These are phyloP conservation scores for Fusarium denticulatum DNA, from an alignment of 2,329 filamentous ascomycete genomes.

Conservation along the genomic window DNA sequence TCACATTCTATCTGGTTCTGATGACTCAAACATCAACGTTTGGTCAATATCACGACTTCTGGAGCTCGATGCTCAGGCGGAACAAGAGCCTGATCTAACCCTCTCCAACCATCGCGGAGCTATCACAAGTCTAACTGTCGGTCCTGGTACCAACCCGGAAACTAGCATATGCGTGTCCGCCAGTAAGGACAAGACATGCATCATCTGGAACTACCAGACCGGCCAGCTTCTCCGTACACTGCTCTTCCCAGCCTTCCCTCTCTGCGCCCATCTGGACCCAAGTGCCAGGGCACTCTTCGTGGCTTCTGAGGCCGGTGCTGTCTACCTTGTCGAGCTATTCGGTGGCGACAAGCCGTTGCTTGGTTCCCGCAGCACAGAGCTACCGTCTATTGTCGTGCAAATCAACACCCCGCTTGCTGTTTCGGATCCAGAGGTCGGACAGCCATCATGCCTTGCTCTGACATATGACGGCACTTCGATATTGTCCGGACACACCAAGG, in stretches of 20 bases:
- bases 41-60: constrained; percentile 86
- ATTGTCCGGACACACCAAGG: constrained; percentile 82
- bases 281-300: constrained; percentile 85
- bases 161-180: constrained; percentile 86
- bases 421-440: constrained; percentile 70
- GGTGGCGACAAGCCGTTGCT: constrained; percentile 65
- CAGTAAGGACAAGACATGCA: constrained; percentile 86
- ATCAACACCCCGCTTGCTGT: constrained; percentile 64
- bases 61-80: constrained; percentile 62
- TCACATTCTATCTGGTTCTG: constrained; percentile 80
- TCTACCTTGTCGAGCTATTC: constrained; percentile 82
- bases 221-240: constrained; percentile 83
- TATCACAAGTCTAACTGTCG: constrained; percentile 71
- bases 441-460: constrained; percentile 73
- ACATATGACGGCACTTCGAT: constrained; percentile 85
- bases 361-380: constrained; percentile 60
- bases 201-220: constrained; percentile 91
- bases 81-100: constrained; percentile 77
- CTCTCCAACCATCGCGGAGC: constrained; percentile 81
- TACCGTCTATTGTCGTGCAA: constrained; percentile 67
- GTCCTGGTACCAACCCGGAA: constrained; percentile 72
- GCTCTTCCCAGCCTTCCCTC: constrained; percentile 77
- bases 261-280: constrained; percentile 81
- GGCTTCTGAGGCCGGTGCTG: constrained; percentile 80
- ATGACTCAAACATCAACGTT: constrained; percentile 90